Conservation (phyloP, 2,329 filamentous ascomycete genomes). For the Sphaerulina populicola region DNA sequence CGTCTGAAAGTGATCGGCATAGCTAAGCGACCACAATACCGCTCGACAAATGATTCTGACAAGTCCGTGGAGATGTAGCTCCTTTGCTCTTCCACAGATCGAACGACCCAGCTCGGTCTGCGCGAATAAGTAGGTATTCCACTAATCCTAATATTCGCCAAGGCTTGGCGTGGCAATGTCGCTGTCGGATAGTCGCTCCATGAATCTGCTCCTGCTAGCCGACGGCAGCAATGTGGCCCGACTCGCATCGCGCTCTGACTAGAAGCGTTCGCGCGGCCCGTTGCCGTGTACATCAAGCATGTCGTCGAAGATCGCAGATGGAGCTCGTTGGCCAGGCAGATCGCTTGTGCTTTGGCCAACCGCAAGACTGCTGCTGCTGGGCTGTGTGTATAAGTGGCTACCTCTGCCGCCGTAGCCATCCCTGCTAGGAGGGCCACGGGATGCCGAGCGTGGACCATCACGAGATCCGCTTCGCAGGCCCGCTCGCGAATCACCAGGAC, state of each 20-base stretch:
- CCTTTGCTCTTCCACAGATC: background rate
- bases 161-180: background rate
- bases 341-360: conserved; percentile 42
- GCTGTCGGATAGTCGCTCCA: conserved; percentile 1
- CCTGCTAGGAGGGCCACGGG: conserved; percentile 10
- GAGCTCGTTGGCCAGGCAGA: conserved; percentile 61
- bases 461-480: conserved; percentile 9
- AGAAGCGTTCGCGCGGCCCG: conserved; percentile 21
- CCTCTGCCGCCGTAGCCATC: conserved; percentile 7
- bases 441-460: conserved; percentile 2
- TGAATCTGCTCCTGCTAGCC: conserved; percentile 7
- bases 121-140: background rate
- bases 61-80: background rate
- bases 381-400: conserved; percentile 25
- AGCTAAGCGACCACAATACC: too few species aligned
- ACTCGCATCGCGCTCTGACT: conserved; percentile 6
- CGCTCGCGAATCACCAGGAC: conserved; percentile 10
- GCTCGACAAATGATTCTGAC: background rate
- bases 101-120: background rate
- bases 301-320: conserved; percentile 84
- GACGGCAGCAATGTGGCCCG: conserved; percentile 3
- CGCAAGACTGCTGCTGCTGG: conserved; percentile 33
- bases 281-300: conserved; percentile 65
- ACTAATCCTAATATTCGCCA: background rate
- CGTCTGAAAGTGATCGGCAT: too few species aligned